Evolutionary conservation across 257 asterid genomes (phyloP).

Genomic region (Solanum okadae): DNA sequence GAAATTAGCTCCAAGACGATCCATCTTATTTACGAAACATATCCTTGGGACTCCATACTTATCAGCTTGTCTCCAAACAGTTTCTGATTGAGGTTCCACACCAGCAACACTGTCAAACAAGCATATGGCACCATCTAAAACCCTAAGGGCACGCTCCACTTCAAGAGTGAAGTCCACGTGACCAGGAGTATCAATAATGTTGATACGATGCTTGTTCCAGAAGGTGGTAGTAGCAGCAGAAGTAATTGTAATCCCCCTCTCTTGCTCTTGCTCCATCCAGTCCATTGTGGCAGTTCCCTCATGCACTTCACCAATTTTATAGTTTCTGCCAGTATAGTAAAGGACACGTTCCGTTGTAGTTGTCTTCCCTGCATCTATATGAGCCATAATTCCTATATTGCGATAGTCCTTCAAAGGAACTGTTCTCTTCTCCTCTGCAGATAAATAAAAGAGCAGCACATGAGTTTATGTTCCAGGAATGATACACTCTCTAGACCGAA

Average conservation of each 20-base stretch:
- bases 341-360: slow-evolving; percentile 85
- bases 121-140: slow-evolving; percentile 89
- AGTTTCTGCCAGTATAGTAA: slow-evolving; percentile 84
- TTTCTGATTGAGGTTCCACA: slow-evolving; percentile 97
- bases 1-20: slow-evolving; percentile 93
- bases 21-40: slow-evolving; percentile 97
- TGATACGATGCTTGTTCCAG: slow-evolving; percentile 95
- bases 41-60: slow-evolving; percentile 95
- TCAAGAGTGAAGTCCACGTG: slow-evolving; percentile 98
- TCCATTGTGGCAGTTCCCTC: slow-evolving; percentile 99
- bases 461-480: background rate
- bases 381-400: slow-evolving; percentile 97
- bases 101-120: slow-evolving; percentile 98
- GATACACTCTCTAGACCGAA: background rate
- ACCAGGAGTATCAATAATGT: slow-evolving; percentile 95
- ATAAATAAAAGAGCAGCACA: background rate
- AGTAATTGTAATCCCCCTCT: slow-evolving; percentile 90
- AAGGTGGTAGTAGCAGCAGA: slow-evolving; percentile 93
- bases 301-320: slow-evolving; percentile 96
- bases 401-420: slow-evolving; percentile 83
- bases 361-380: slow-evolving; percentile 97
- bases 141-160: slow-evolving; percentile 96
- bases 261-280: slow-evolving; percentile 99
- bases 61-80: slow-evolving; percentile 99
- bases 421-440: slow-evolving; percentile 62